Evolutionary conservation across 352 stramenopile species (phyloP).

Genomic region (Discostella stelligera): DNA sequence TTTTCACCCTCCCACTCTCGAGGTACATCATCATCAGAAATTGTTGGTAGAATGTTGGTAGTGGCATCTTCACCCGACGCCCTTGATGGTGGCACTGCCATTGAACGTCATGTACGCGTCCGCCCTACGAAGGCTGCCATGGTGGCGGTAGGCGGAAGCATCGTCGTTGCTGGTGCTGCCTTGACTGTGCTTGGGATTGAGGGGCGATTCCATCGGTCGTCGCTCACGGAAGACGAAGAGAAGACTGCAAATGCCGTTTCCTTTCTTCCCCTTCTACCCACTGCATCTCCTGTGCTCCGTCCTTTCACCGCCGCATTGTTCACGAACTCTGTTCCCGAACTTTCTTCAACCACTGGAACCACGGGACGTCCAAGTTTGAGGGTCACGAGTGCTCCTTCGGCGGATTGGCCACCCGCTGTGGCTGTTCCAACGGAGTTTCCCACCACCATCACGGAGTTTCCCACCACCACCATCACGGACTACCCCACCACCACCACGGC

Average conservation of each 20-base stretch:
- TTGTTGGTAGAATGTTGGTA: neutral
- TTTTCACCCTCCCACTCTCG: neutral
- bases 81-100: no score
- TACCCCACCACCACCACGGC: neutral
- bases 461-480: neutral
- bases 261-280: neutral
- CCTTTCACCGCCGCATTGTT: neutral
- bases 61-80: neutral
- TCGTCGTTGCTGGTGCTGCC: conserved; percentile 4
- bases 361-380: neutral
- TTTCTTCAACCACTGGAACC: neutral
- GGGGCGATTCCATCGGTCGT: neutral
- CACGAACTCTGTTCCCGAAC: neutral
- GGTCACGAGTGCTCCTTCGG: neutral
- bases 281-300: neutral
- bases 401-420: neutral
- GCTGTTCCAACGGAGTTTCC: neutral
- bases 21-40: neutral
- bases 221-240: neutral
- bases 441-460: neutral
- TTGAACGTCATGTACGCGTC: neutral
- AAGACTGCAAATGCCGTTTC: neutral
- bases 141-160: conserved; percentile 5
- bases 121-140: neutral
- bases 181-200: neutral